These are phyloP conservation scores for Fragaria ananassa DNA, from an alignment of 306 rosid genomes.

Conservation along the genomic window DNA sequence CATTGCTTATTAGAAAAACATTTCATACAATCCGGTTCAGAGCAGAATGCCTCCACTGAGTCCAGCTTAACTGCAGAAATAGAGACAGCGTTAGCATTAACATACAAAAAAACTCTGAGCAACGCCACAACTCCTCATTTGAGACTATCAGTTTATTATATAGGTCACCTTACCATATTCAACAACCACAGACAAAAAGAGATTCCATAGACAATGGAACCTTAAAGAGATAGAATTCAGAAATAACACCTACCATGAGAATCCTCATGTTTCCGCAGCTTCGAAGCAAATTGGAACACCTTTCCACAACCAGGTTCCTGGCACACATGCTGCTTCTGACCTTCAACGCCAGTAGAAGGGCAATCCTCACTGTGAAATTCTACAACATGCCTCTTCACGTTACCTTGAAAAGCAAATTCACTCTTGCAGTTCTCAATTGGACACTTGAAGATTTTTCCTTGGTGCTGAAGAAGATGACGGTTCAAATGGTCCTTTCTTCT, in stretches of 20 bases:
- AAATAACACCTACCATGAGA: conserved; percentile 50
- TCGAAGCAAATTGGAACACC: conserved; percentile 52
- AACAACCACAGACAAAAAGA: background rate
- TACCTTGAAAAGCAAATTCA: conserved; percentile 43
- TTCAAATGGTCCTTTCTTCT: conserved; percentile 90
- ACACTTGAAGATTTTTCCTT: conserved; percentile 64
- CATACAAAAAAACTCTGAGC: background rate
- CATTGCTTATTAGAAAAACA: conserved; percentile 54
- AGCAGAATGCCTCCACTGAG: conserved; percentile 53
- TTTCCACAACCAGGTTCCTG: conserved; percentile 68
- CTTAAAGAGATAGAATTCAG: background rate
- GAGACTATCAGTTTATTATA: background rate
- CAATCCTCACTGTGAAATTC: conserved; percentile 47
- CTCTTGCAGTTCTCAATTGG: conserved; percentile 54
- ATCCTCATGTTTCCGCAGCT: conserved; percentile 47
- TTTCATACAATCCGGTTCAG: conserved; percentile 60
- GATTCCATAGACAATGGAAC: background rate
- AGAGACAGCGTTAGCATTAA: background rate
- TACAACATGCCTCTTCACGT: conserved; percentile 47
- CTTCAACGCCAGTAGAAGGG: conserved; percentile 9
- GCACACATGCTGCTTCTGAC: conserved; percentile 47
- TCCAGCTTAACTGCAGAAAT: conserved; percentile 50
- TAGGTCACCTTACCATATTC: background rate
- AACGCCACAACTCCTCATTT: background rate
- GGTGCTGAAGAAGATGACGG: conserved; percentile 70